Evolutionary conservation across 2,329 filamentous ascomycete species (phyloP).

Genomic region (Hortaea werneckii): DNA sequence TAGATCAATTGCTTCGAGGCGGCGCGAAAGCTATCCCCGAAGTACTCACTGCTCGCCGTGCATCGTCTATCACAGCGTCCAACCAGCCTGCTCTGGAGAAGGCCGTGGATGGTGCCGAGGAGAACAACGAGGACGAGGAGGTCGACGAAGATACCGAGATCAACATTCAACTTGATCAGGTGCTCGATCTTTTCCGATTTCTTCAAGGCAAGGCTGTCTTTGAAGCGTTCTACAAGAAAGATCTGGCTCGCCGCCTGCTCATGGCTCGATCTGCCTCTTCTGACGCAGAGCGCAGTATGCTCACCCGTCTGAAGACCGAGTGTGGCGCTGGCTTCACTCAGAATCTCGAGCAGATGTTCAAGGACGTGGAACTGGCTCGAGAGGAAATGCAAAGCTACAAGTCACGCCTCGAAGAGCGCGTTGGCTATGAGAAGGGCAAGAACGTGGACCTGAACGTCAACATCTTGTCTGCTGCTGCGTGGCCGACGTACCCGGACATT

Average conservation of each 20-base stretch:
- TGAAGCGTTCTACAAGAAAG: conserved; percentile 98
- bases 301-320: conserved; percentile 81
- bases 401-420: conserved; percentile 49
- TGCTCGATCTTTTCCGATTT: conserved; percentile 89
- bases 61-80: conserved; percentile 27
- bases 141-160: conserved; percentile 87
- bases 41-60: conserved; percentile 44
- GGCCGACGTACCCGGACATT: conserved; percentile 81
- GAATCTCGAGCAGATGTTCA: conserved; percentile 98
- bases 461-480: conserved; percentile 82
- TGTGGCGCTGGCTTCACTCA: conserved; percentile 92
- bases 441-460: conserved; percentile 73
- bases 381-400: conserved; percentile 92
- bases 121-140: conserved; percentile 49
- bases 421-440: conserved; percentile 34
- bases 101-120: conserved; percentile 45
- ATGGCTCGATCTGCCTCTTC: conserved; percentile 89
- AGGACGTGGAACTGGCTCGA: conserved; percentile 84
- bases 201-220: conserved; percentile 97
- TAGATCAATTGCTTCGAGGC: conserved; percentile 78
- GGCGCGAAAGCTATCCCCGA: conserved; percentile 75
- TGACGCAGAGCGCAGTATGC: conserved; percentile 92
- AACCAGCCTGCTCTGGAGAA: conserved; percentile 36
- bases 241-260: conserved; percentile 77
- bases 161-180: conserved; percentile 83